These are phyloP conservation scores for Discostella stelligera DNA, from an alignment of 352 stramenopile genomes.

Conservation along the genomic window DNA sequence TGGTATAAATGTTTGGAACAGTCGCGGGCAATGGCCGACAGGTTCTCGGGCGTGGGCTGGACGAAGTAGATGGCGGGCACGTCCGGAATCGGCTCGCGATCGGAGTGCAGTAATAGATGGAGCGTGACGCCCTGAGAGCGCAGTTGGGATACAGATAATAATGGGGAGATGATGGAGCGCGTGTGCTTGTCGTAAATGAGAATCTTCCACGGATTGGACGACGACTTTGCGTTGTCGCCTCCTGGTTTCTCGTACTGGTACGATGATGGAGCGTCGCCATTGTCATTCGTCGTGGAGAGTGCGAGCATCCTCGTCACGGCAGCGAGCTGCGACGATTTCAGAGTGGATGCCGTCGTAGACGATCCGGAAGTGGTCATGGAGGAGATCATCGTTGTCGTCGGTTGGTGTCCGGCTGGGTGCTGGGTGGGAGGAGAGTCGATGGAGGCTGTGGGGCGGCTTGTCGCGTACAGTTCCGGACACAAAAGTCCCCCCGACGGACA, in stretches of 20 bases:
- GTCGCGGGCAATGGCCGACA: slow-evolving; percentile 92
- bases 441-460: no score
- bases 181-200: slow-evolving; percentile 96
- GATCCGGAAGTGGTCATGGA: background rate
- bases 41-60: slow-evolving; percentile 90
- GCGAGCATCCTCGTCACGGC: slow-evolving; percentile 41
- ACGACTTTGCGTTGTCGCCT: slow-evolving; percentile 4
- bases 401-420: background rate
- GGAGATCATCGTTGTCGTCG: background rate
- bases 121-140: slow-evolving; percentile 95
- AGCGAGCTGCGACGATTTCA: slow-evolving; percentile 42
- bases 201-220: slow-evolving; percentile 89
- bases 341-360: slow-evolving; percentile 1
- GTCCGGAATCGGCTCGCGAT: slow-evolving; percentile 94
- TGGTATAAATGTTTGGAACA: slow-evolving; percentile 91
- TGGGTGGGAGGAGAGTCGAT: background rate
- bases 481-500: no score
- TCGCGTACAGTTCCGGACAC: no score
- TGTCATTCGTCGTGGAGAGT: slow-evolving; percentile 4
- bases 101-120: slow-evolving; percentile 90
- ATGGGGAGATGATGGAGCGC: slow-evolving; percentile 95
- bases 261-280: background rate
- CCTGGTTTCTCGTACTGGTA: slow-evolving; percentile 1
- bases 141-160: slow-evolving; percentile 96
- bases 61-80: slow-evolving; percentile 98